Base-by-base conservation (phyloP, 148 eudicot genomes). In the Oxyria digyna region DNA sequence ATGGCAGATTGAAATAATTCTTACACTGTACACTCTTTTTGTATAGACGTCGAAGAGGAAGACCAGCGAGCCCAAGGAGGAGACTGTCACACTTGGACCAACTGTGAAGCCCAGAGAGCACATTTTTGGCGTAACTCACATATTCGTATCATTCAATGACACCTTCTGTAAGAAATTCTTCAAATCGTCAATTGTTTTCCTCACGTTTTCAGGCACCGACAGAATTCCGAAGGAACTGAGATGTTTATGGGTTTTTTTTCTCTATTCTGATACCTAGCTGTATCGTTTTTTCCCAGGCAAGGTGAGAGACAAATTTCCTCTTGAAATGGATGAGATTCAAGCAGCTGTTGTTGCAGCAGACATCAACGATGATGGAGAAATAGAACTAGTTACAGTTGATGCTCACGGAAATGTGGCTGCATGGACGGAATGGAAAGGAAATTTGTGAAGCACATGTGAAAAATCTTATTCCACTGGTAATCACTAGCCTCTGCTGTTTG, bases 291-390 rank as follows among this genome's bases (percentile, higher is more conserved):
- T 70, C 86, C 48, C 85, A 94, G 99, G 99, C 71, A 82, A 90
- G 75, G 80, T 86, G 69, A 88, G 99, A 78, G 88, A 90, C 38
- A 82, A 88, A 43, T 94, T 94, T 75, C 99, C 99, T 69, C 97
- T 94, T 78, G 96, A 90, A 77, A 90, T 94, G 99, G 99, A 96
- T 78, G 99, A 94, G 76, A 81, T 94, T 75, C 99, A 94, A 81
- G 99, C 91, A 72, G 85, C 87, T 73, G 97, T 90, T 45, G 85
- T 88, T 69, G 99, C 96, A 68, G 99, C 91, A 65, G 99, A 94
- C 80, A 88, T 94, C 41, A 94, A 94, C 72, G 99, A 94, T 57
- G 99, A 94, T 80, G 99, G 97, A 52, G 91, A 88, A 78, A 94
- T 94, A 57, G 99, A 94, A 82, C 43, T 94, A 62, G 87, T 94